Evolutionary conservation across 495 filamentous ascomycete genomes (phyloP), one percentile per base, ranked within the genome.

Genomic region (Hypoxylon lienhwacheense): DNA sequence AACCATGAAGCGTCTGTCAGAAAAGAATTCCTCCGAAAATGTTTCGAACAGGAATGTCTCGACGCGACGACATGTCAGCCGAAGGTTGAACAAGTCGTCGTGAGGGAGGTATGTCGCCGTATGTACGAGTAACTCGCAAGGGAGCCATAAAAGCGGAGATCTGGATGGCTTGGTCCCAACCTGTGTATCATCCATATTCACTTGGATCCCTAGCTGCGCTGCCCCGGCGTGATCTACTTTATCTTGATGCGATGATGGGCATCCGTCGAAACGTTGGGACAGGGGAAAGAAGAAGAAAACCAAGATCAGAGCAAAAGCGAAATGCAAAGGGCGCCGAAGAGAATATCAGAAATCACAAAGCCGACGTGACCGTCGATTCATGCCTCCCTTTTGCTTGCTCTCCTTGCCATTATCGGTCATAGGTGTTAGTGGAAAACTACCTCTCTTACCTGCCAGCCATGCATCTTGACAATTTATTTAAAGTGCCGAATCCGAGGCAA

Each of bases 21-120:
- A 62, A 56, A 73, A 76, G 65, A 76, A 76, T 37, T 76, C 71
- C 20, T 53, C 61, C 1, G 66, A 53, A 36, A 76, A 76, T n/a
- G 53, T 45, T 8, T 67, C 61, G 49, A 68, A 71, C 10, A 74
- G 43, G 12, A 53, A 49, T n/a, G 25, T 63, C 47, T 76, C 73
- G 47, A 69, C 55, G 6, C 58, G 43, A 39, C 65, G 71, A 55
- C 70, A 72, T 15, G 69, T 68, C 29, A 63, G 39, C 34, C 73
- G 69, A 7, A 76, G 49, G 35, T 61, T 52, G 44, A 65, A 57
- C 1, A 62, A 20, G 22, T 65, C 62, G 6, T 53, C 62, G 5
- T 45, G 15, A 31, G 54, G 33, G n/a, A 61, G 45, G 31, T 52
- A 51, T 7, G 53, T 55, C 17, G 53, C 49, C 29, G 51, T 47